Conservation (phyloP, 75 land plant species). For the Selaginella tamariscina region DNA sequence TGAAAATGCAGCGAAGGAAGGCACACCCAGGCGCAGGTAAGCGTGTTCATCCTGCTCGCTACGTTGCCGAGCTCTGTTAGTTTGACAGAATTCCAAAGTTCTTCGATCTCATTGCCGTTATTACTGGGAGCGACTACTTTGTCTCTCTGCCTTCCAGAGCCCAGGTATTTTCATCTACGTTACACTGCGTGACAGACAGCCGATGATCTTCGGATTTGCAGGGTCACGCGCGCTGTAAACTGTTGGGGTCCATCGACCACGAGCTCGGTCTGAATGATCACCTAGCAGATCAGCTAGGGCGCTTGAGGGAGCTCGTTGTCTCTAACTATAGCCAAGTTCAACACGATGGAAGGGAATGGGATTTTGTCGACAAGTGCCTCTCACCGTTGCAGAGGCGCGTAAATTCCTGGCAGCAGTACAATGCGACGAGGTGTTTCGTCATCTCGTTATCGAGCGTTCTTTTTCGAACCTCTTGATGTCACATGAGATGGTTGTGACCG, state of each 20-base stretch:
- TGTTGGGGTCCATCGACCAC: constrained; percentile 1
- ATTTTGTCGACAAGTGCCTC: not conserved
- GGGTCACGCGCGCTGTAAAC: not conserved
- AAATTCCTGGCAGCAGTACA: constrained; percentile 3
- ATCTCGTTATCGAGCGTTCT: not conserved
- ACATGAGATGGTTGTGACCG: constrained; percentile 3
- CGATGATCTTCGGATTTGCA: not conserved
- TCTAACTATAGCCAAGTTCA: not conserved
- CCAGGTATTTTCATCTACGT: constrained; percentile 1
- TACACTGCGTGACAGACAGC: no score
- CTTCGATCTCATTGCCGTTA: not conserved
- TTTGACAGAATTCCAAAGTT: not conserved
- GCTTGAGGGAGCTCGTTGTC: constrained; percentile 4
- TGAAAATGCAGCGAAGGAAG: no score
- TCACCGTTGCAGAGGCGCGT: constrained; percentile 2
- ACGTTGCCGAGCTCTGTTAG: not conserved
- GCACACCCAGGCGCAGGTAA: not conserved
- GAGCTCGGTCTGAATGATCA: constrained; percentile 3
- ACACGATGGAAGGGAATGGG: not conserved
- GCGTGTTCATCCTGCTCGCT: not conserved
- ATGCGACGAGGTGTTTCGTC: no score
- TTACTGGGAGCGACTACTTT: not conserved
- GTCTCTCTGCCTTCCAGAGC: constrained; percentile 1
- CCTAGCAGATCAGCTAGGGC: not conserved
- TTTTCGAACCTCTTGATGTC: not conserved